A percentile compares a stretch with the other conserved stretches of the same genome.
Evolutionary conservation across 441 rosid genomes (phyloP).

Genomic region (Pelargonium citronellum): DNA sequence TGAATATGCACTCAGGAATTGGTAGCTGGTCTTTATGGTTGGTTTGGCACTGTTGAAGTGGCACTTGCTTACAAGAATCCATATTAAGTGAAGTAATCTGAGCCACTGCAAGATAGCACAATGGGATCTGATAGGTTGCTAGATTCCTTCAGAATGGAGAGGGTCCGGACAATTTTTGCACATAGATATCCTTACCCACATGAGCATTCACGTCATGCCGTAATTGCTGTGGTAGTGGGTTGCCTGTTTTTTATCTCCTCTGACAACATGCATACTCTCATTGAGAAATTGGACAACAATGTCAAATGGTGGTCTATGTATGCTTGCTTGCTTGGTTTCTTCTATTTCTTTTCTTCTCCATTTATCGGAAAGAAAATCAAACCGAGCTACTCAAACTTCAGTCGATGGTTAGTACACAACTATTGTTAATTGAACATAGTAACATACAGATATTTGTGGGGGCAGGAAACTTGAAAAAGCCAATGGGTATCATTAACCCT

Average conservation of each 20-base stretch:
- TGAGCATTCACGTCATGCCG: slow-evolving; percentile 95
- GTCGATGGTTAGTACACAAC: slow-evolving; percentile 66
- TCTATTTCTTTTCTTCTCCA: slow-evolving; percentile 97
- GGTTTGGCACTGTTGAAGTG: slow-evolving; percentile 25
- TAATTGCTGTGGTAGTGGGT: slow-evolving; percentile 86
- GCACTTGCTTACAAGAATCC: slow-evolving; percentile 24
- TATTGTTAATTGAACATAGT: slow-evolving; percentile 13
- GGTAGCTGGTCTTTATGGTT: slow-evolving; percentile 24
- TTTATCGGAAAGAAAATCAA: slow-evolving; percentile 84
- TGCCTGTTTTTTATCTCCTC: slow-evolving; percentile 93
- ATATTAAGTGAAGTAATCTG: slow-evolving; percentile 12
- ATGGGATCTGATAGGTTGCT: slow-evolving; percentile 61
- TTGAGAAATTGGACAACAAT: slow-evolving; percentile 78
- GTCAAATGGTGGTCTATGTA: slow-evolving; percentile 99
- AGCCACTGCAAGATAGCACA: slow-evolving; percentile 14
- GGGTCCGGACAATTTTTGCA: slow-evolving; percentile 78
- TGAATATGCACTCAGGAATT: slow-evolving; percentile 25
- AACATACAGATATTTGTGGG: slow-evolving; percentile 5
- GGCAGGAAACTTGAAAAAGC: slow-evolving; percentile 3
- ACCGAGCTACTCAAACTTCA: slow-evolving; percentile 92
- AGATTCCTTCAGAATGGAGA: slow-evolving; percentile 69
- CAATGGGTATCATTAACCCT: slow-evolving; percentile 9
- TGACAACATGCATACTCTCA: slow-evolving; percentile 88
- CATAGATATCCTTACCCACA: slow-evolving; percentile 92
- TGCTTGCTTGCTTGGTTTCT: slow-evolving; percentile 92